These are phyloP conservation scores for Elsinoe necatrix DNA, from an alignment of 2,329 filamentous ascomycete genomes.

Conservation along the genomic window DNA sequence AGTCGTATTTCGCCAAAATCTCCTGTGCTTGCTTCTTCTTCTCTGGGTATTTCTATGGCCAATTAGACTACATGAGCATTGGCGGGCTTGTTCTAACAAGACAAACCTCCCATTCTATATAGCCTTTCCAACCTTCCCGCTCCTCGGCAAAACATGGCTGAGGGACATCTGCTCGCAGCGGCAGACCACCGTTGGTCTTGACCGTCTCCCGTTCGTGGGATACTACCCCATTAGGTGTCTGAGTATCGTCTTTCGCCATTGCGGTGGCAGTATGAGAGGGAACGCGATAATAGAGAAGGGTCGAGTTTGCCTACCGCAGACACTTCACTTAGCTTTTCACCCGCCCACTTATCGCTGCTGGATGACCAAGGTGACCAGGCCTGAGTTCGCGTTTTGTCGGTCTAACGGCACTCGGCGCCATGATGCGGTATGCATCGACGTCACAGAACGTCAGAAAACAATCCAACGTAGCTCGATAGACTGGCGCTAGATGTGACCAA, in stretches of 20 bases:
- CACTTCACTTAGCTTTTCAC: background rate
- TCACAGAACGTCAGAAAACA: constrained; percentile 3
- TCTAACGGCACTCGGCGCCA: constrained; percentile 2
- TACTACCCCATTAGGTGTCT: background rate
- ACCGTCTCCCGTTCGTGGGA: background rate
- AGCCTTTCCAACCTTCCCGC: constrained; percentile 41
- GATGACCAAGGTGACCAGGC: background rate
- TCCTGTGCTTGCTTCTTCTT: constrained; percentile 54
- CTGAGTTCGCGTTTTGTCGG: background rate
- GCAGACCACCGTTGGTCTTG: background rate
- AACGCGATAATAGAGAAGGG: background rate
- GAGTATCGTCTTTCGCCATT: background rate
- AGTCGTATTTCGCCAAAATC: constrained; percentile 45
- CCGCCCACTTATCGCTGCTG: background rate
- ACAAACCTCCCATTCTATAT: constrained; percentile 55
- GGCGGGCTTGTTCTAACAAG: background rate
- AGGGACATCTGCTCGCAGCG: background rate
- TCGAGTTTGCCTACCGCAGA: background rate
- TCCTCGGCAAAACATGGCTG: constrained; percentile 35
- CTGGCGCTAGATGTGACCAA: background rate
- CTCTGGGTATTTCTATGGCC: constrained; percentile 48
- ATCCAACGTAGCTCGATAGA: background rate
- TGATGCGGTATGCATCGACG: background rate
- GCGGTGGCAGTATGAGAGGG: background rate
- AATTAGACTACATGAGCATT: background rate